Evolutionary conservation across 768 basidiomycete genomes (phyloP), one percentile per base, ranked within the genome.

Genomic region (Pisolithus marmoratus): DNA sequence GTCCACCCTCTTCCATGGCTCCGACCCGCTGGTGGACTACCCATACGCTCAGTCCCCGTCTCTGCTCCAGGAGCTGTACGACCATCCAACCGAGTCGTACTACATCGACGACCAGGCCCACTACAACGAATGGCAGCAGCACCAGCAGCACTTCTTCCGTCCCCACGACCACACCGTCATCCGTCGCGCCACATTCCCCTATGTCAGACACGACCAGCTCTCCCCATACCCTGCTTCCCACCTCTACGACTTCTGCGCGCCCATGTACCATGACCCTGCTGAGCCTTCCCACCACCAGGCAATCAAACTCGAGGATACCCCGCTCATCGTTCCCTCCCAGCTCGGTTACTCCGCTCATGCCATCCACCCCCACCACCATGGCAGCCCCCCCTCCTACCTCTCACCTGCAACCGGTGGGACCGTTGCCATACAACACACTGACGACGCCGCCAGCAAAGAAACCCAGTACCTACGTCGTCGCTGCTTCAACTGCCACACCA

Each of bases 401-500:
- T 67, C 74, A 3, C 65, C 68, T 11, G 70, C 76, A 41, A 60
- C 68, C 7, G 80, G 79, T 12, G 47, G 60, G 0, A 5, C 54
- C 7, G 55, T 90, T 34, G 81, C 82, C 50, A 85, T 92, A 7
- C 89, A 90, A 67, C 87, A 92, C 72, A 93, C 90, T 0, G 90
- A 93, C 70, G 90, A 93, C 63, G 90, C 90, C 14, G 87, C 89
- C 2, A 86, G 84, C 40, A 93, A 93, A 69, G 90, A 93, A 67
- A 93, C 90, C 0, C 90, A 93, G 70, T 91, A 90, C 65, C 84
- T 93, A 51, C 87, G 90, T 22, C 78, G 90, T 37, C 78, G 89
- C 8, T 93, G 90, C 72, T 89, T 86, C 77, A 93, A 93, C 70
- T 93, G 90, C 72, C 90, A 90, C 64, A 90, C 90, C 19, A 93